Percentiles rank a stretch among this genome's conserved stretches.
Evolutionary conservation across 805 yeast genomes (phyloP).

Genomic region (Metschnikowia aberdeeniae): DNA sequence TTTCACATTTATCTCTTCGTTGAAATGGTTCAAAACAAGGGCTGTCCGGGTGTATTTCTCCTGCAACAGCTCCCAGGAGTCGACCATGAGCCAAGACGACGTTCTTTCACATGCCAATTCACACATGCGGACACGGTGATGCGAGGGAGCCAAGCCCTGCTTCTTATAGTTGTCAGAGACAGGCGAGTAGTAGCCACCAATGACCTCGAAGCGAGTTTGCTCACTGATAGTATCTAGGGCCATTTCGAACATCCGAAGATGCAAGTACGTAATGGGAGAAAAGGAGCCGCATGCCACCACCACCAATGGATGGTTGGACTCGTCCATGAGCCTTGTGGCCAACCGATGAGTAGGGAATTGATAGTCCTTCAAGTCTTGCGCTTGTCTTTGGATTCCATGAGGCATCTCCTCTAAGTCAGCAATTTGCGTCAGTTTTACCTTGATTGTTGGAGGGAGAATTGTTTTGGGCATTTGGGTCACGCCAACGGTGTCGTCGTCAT

Average conservation of each 20-base stretch:
- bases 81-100: constrained; percentile 97
- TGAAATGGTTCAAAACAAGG: constrained; percentile 91
- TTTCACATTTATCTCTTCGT: constrained; percentile 87
- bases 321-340: constrained; percentile 63
- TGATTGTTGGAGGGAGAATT: constrained; percentile 40
- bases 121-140: constrained; percentile 95
- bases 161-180: constrained; percentile 90
- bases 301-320: constrained; percentile 81
- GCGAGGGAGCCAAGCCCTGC: constrained; percentile 85
- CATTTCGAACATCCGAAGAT: constrained; percentile 97
- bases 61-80: constrained; percentile 97
- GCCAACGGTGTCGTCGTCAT: constrained; percentile 21
- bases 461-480: constrained; percentile 9
- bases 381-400: constrained; percentile 86
- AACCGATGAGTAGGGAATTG: constrained; percentile 85
- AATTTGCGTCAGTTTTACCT: constrained; percentile 56
- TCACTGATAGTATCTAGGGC: constrained; percentile 91
- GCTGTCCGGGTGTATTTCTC: constrained; percentile 91
- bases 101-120: constrained; percentile 97
- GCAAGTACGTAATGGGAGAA: constrained; percentile 92
- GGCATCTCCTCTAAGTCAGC: constrained; percentile 98
- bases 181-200: constrained; percentile 96
- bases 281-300: constrained; percentile 97
- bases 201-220: constrained; percentile 88
- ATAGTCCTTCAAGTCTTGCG: constrained; percentile 64